Conservation (phyloP, 2,329 filamentous ascomycete species). For the Calonectria henricotiae region DNA sequence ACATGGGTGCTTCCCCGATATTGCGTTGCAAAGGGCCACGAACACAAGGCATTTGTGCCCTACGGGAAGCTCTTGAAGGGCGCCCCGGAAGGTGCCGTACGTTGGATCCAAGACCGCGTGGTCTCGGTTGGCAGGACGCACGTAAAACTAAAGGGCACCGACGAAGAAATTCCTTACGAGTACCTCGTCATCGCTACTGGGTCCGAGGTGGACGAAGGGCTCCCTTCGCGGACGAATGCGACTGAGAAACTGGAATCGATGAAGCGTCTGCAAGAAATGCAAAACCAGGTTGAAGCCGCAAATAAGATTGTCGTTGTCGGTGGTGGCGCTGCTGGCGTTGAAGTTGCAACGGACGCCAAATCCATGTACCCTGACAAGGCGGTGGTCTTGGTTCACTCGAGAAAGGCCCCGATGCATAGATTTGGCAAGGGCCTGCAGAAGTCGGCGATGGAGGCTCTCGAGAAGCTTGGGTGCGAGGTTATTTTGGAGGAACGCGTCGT, state of each 20-base stretch:
- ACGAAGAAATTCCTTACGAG: slow-evolving; percentile 67
- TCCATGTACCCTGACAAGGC: slow-evolving; percentile 70
- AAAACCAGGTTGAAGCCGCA: slow-evolving; percentile 63
- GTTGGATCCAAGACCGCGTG: slow-evolving; percentile 65
- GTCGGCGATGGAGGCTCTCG: slow-evolving; percentile 61
- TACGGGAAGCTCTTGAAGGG: slow-evolving; percentile 64
- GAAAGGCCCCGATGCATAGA: slow-evolving; percentile 67
- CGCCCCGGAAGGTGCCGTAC: slow-evolving; percentile 56
- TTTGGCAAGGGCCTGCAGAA: slow-evolving; percentile 65
- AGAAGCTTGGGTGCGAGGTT: slow-evolving; percentile 65
- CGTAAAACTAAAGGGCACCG: slow-evolving; percentile 61
- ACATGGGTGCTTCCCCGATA: slow-evolving; percentile 75
- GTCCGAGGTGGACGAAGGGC: slow-evolving; percentile 60
- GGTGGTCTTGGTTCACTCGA: slow-evolving; percentile 73
- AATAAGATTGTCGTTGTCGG: slow-evolving; percentile 68
- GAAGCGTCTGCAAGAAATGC: slow-evolving; percentile 63
- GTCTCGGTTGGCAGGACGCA: slow-evolving; percentile 56
- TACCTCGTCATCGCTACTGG: slow-evolving; percentile 75
- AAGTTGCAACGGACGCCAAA: slow-evolving; percentile 75
- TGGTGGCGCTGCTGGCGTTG: slow-evolving; percentile 75
- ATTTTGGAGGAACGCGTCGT: slow-evolving; percentile 68
- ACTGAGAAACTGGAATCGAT: slow-evolving; percentile 63
- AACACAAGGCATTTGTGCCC: slow-evolving; percentile 74
- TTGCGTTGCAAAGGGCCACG: slow-evolving; percentile 69
- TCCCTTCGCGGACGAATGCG: slow-evolving; percentile 67